Evolutionary conservation across 306 rosid species (phyloP).

Genomic region (Corylus americana): DNA sequence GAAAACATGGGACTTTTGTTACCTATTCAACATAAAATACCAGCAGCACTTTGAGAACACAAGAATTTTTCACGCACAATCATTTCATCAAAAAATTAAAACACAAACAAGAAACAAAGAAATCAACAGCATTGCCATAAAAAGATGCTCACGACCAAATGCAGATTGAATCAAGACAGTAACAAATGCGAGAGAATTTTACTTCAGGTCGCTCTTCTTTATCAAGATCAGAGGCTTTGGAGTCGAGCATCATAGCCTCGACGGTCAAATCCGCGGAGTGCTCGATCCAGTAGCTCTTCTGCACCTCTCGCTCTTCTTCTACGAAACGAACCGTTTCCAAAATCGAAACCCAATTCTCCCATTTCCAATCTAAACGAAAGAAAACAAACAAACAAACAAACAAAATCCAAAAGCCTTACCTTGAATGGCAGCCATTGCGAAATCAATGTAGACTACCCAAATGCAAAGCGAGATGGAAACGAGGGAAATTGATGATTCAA

Average conservation of each 20-base stretch:
- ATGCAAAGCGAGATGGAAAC: neutral
- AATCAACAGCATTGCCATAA: neutral
- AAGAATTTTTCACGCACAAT: neutral
- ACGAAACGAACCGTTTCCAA: neutral
- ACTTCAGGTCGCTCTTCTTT: conserved; percentile 97
- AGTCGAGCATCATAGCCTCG: conserved; percentile 95
- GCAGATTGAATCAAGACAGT: neutral
- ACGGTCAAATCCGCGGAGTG: conserved; percentile 69
- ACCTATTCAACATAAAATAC: neutral
- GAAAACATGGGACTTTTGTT: neutral
- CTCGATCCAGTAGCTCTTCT: conserved; percentile 79
- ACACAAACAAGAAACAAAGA: neutral
- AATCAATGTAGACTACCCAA: neutral
- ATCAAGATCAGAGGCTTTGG: conserved; percentile 91
- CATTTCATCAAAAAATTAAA: neutral
- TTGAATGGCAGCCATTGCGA: neutral
- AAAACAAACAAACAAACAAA: neutral
- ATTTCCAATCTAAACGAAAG: neutral
- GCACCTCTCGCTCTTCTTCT: conserved; percentile 66
- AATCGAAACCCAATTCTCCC: neutral
- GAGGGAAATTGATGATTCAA: neutral
- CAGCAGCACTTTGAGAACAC: neutral
- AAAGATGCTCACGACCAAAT: neutral
- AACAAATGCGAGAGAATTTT: neutral
- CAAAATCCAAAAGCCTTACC: neutral